phyloP scores from a whole-genome alignment of 257 asterid genomes.

The Nicotiana attenuata region DNA sequence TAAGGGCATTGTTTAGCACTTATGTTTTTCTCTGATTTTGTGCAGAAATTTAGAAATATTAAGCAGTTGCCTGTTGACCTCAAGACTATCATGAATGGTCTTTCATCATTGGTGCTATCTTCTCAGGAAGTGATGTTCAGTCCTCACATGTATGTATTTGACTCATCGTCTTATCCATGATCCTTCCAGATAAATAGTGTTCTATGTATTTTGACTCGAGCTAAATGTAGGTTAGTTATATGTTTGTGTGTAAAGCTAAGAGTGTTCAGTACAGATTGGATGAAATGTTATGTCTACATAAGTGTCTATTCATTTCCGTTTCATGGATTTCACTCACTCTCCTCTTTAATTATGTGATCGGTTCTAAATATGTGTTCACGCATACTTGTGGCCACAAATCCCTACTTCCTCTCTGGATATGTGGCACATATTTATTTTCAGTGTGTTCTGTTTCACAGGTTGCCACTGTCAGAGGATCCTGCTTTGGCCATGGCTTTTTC shows the following conservation, averaged over 20 bases:
- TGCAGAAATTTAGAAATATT: conserved; percentile 61
- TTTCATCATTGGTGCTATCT: conserved; percentile 71
- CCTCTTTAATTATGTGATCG: background rate
- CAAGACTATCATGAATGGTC: conserved; percentile 63
- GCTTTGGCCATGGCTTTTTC: conserved; percentile 98
- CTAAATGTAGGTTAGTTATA: background rate
- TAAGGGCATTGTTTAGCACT: background rate
- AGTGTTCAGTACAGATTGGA: background rate
- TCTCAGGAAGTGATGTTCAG: conserved; percentile 85
- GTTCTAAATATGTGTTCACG: background rate
- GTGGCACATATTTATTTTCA: background rate
- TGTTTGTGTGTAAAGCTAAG: background rate
- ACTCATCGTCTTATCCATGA: conserved; percentile 12
- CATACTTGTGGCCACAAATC: background rate
- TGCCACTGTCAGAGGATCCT: conserved; percentile 88
- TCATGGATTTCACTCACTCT: background rate
- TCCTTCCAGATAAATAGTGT: background rate
- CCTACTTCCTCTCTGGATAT: background rate
- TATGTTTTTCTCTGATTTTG: background rate
- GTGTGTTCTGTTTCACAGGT: conserved; percentile 41
- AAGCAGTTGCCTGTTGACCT: conserved; percentile 79
- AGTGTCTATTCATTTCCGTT: background rate
- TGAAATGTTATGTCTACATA: background rate
- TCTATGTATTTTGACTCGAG: background rate
- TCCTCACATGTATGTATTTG: conserved; percentile 57